Conservation (phyloP, 108 stramenopile species). For the Cyclotella sp. region DNA sequence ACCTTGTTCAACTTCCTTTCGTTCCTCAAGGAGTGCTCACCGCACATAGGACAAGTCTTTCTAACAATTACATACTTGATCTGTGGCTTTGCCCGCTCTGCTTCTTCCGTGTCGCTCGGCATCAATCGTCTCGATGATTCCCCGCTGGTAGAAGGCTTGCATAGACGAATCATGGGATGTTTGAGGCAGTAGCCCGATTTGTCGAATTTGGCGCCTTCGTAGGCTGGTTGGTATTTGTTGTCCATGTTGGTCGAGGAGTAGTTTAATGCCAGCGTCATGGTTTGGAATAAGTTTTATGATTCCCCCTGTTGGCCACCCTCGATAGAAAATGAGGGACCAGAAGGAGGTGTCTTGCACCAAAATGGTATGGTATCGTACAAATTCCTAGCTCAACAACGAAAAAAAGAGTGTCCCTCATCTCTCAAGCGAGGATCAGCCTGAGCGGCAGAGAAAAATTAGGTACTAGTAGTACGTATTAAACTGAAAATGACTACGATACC, state of each 20-base stretch:
- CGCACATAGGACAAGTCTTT: conserved; percentile 26
- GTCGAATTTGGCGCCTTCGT: conserved; percentile 24
- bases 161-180: conserved; percentile 29
- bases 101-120: not conserved
- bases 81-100: not conserved
- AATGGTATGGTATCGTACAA: too few species aligned
- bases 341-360: too few species aligned
- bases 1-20: conserved; percentile 18
- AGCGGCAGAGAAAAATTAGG: too few species aligned
- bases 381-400: too few species aligned
- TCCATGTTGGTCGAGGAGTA: not conserved
- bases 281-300: too few species aligned
- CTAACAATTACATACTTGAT: conserved; percentile 13
- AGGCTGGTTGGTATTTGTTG: conserved; percentile 25
- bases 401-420: too few species aligned
- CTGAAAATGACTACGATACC: too few species aligned
- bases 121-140: not conserved
- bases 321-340: too few species aligned
- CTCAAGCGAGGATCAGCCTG: too few species aligned
- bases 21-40: conserved; percentile 21
- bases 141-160: not conserved
- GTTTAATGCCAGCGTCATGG: not conserved
- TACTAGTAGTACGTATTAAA: too few species aligned
- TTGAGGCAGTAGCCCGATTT: conserved; percentile 20
- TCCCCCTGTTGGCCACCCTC: too few species aligned